A percentile compares a stretch with the other conserved stretches of the same genome.
Evolutionary conservation across 129 eudicot genomes (phyloP).

Genomic region (Logfia minima): DNA sequence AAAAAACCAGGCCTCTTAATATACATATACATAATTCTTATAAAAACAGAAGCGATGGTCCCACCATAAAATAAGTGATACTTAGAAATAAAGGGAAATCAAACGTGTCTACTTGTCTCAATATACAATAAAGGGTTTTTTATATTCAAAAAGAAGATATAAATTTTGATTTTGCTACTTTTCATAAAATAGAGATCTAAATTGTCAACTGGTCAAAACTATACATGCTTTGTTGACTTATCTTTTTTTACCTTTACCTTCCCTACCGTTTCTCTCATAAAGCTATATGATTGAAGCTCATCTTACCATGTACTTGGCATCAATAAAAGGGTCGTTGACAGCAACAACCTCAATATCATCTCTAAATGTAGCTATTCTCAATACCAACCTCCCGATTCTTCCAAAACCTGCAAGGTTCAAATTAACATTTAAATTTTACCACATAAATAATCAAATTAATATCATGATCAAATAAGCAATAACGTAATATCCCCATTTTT

Average conservation of each 20-base stretch:
- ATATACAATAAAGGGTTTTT: neutral
- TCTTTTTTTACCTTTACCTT: neutral
- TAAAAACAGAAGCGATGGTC: neutral
- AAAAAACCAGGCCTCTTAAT: neutral
- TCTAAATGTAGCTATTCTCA: conserved; percentile 86
- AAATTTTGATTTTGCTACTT: neutral
- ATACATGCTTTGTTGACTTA: neutral
- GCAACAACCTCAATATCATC: conserved; percentile 96
- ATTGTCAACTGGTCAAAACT: conserved; percentile 5
- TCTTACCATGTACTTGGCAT: conserved; percentile 86
- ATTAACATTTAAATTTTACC: neutral
- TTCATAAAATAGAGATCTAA: neutral
- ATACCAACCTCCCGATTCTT: conserved; percentile 87
- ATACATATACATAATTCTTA: neutral
- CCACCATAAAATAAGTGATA: neutral
- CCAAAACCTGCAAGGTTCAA: conserved; percentile 69
- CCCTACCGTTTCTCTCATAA: neutral
- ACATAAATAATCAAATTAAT: conserved; percentile 1
- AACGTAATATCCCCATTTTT: conserved; percentile 2
- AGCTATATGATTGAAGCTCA: neutral
- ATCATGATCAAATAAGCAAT: neutral
- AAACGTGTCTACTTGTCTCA: conserved; percentile 11
- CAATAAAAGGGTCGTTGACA: conserved; percentile 96
- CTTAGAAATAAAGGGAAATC: neutral
- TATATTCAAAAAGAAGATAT: neutral